Conservation (phyloP, 2,329 filamentous ascomycete genomes). For the Colletotrichum destructivum region DNA sequence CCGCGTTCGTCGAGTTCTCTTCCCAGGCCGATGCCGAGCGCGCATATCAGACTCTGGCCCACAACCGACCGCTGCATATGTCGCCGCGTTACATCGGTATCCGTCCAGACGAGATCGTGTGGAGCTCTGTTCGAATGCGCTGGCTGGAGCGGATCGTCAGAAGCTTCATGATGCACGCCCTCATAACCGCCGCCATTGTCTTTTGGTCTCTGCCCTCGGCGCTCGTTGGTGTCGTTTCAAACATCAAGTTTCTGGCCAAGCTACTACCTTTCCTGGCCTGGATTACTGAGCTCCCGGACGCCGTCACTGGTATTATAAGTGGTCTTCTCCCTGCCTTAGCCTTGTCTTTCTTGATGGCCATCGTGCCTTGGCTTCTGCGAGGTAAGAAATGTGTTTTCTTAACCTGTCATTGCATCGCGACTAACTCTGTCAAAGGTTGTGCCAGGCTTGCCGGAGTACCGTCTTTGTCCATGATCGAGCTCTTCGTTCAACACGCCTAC, state of each 20-base stretch:
- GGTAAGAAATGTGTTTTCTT: slow-evolving; percentile 59
- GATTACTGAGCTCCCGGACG: slow-evolving; percentile 77
- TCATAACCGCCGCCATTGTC: slow-evolving; percentile 81
- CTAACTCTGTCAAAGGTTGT: slow-evolving; percentile 63
- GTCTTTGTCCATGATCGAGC: slow-evolving; percentile 79
- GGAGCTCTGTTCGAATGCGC: slow-evolving; percentile 78
- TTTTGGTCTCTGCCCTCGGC: slow-evolving; percentile 88
- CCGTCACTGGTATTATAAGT: slow-evolving; percentile 83
- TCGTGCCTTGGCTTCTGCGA: slow-evolving; percentile 84
- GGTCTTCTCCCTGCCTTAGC: slow-evolving; percentile 86
- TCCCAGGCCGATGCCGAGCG: slow-evolving; percentile 86
- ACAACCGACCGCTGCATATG: slow-evolving; percentile 88
- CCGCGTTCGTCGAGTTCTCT: slow-evolving; percentile 94
- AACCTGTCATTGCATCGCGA: slow-evolving; percentile 11
- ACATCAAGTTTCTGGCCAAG: slow-evolving; percentile 79
- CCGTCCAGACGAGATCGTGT: slow-evolving; percentile 85
- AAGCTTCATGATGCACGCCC: slow-evolving; percentile 73
- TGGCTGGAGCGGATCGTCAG: slow-evolving; percentile 86
- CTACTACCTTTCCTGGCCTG: slow-evolving; percentile 79
- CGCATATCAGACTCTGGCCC: slow-evolving; percentile 86
- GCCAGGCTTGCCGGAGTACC: slow-evolving; percentile 81
- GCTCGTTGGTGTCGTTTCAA: slow-evolving; percentile 87
- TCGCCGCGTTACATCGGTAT: slow-evolving; percentile 87
- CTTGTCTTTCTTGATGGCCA: slow-evolving; percentile 85
- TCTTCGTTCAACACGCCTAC: slow-evolving; percentile 84